Evolutionary conservation across 495 filamentous ascomycete genomes (phyloP), one percentile per base, ranked within the genome.

Genomic region (Xylaria palmicola): DNA sequence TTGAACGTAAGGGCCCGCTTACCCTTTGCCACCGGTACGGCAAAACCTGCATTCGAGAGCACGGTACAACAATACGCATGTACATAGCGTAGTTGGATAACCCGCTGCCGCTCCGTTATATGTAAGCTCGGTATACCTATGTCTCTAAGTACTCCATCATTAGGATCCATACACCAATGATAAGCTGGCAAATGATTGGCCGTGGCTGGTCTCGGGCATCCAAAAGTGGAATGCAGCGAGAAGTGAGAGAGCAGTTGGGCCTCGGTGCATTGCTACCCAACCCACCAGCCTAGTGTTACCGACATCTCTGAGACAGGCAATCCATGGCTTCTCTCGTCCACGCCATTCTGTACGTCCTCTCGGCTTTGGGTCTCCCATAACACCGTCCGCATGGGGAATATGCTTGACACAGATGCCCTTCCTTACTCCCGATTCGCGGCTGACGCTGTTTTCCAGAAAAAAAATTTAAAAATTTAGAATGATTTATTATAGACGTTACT

Each of bases 191-290:
- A 9, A 39, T 61, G 59, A 61, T 61, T 61, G 59, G 59, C 30
- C 37, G n/a, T 22, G 30, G 13, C 22, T 6, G 27, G 41, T 37
- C 60, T 72, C 65, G 65, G 70, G 70, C 70, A 72, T 56, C 67
- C 64, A 72, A 55, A 61, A 61, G 59, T 61, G 59, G 59, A 61
- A 61, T 55, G 29, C 50, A 44, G 59, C 50, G 45, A 36, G 26
- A 48, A 57, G 27, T 34, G 39, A 54, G 50, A 47, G 30, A 9
- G 52, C 61, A 48, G 65, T 71, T 65, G 56, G 70, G 70, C 70
- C 65, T 65, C 44, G 29, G 65, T 65, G 70, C 70, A 72, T 72
- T 70, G 70, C 66, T 72, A 72, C 70, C 70, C 70, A 72, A 72
- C 50, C 59, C 50, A 54, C 48, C 50, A 45, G 15, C 49, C 58